Base-by-base conservation (phyloP, 2,329 filamentous ascomycete species). In the Fusarium sp. region DNA sequence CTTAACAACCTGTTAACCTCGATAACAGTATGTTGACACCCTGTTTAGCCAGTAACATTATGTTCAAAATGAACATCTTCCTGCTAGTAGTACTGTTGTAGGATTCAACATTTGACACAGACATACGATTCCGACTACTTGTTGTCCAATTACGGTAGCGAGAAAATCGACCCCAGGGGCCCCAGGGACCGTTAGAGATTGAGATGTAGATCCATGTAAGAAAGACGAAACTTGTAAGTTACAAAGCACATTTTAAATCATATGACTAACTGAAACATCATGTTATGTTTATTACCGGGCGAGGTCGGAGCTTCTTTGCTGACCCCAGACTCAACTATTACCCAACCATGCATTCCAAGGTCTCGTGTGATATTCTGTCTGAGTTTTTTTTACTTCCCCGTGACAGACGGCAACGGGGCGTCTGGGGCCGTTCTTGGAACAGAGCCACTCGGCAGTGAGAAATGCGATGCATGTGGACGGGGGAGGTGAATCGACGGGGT, bases 221-320 rank as follows among this genome's bases (percentile, higher is more conserved):
- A 37, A 53, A 46, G 54, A 53, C 57, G 50, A 57, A 43, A 43
- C 48, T 66, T 47, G 56, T 46, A 52, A 61, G 46, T 54, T 27
- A 44, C 45, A 57, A 61, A 45, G 39, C 41, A 46, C 48, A 44
- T 44, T 51, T 43, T 56, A 9, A 19, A 21, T 66, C 66, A 69
- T 69, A 68, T 66, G 66, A 68, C 59, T 57, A 62, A 58, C 50
- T 43, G 42, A 39, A 62, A 60, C 48, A 62, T 53, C 60, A 62
- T 66, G 53, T 47, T 62, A 64, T 48, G 52, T 64, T 66, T 53
- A 29, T 48, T 36, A 29, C 45, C 56, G 64, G 62, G 62, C 62
- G 58, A 66, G 62, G 54, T 63, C 66, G 64, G 66, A 65, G 53
- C 49, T 44, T 37, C 42, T 57, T 53, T 56, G 61, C 53, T 66